phyloP scores from a whole-genome alignment of 768 basidiomycete species.

The Artomyces pyxidatus region DNA sequence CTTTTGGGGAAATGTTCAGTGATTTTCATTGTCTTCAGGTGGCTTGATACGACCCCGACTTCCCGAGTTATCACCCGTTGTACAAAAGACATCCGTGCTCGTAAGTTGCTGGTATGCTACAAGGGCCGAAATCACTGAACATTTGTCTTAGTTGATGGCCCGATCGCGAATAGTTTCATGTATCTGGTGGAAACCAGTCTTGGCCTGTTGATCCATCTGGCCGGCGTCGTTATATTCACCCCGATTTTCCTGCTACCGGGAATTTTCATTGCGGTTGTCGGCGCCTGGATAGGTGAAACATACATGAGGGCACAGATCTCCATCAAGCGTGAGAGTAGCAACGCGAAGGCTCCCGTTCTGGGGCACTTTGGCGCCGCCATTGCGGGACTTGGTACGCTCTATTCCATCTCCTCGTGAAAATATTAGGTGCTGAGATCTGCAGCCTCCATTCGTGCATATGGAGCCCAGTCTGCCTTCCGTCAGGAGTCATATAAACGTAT shows the following conservation, averaged over 20 bases:
- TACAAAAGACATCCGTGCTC: constrained; percentile 51
- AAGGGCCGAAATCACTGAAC: constrained; percentile 23
- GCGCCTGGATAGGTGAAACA: constrained; percentile 34
- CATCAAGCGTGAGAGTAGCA: constrained; percentile 52
- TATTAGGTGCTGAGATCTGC: constrained; percentile 1
- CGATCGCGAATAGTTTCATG: background rate
- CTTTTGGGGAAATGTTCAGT: too few relatives aligned
- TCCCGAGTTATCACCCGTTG: constrained; percentile 59
- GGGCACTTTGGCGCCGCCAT: constrained; percentile 46
- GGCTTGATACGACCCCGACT: constrained; percentile 42
- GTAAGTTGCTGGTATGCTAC: constrained; percentile 23
- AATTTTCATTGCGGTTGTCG: constrained; percentile 27
- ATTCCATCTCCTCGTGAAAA: background rate
- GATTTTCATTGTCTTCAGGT: too few relatives aligned
- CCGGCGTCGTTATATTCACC: constrained; percentile 16
- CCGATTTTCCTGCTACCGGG: constrained; percentile 36
- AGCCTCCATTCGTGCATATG: constrained; percentile 48
- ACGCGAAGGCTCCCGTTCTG: constrained; percentile 39
- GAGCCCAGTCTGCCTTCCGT: constrained; percentile 37
- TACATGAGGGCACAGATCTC: constrained; percentile 50
- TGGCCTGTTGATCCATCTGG: constrained; percentile 28
- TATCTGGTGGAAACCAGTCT: constrained; percentile 24
- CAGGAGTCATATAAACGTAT: constrained; percentile 36
- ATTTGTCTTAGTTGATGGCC: constrained; percentile 11
- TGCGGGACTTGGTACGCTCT: constrained; percentile 33